These are phyloP conservation scores for Chaetomiaceae sp. DNA, from an alignment of 2,329 filamentous ascomycete species.

Conservation along the genomic window DNA sequence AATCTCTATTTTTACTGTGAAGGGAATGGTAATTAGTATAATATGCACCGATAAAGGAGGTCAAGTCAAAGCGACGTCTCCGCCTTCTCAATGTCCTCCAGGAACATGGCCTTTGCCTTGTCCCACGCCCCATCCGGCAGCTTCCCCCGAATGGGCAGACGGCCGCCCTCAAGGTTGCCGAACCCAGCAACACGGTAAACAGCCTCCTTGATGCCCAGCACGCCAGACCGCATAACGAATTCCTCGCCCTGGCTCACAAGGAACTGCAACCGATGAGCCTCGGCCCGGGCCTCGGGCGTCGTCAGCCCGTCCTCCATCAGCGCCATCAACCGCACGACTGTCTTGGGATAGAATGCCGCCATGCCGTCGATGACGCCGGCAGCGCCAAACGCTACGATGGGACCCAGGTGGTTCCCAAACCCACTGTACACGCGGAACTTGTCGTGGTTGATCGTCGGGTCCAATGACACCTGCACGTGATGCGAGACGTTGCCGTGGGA, in stretches of 20 bases:
- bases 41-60: too few relatives aligned
- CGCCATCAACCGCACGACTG: constrained; percentile 53
- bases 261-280: constrained; percentile 56
- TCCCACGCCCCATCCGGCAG: constrained; percentile 53
- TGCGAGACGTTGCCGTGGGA: constrained; percentile 62
- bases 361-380: constrained; percentile 63
- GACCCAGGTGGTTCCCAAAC: constrained; percentile 61
- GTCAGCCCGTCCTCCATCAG: constrained; percentile 32
- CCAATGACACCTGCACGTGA: constrained; percentile 57
- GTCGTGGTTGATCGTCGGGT: constrained; percentile 55
- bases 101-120: constrained; percentile 36
- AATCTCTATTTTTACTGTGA: too few relatives aligned
- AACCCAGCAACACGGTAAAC: constrained; percentile 52
- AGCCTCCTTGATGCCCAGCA: constrained; percentile 61
- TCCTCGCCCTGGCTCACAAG: constrained; percentile 57
- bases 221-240: constrained; percentile 55
- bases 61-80: constrained; percentile 19
- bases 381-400: constrained; percentile 57
- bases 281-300: constrained; percentile 36
- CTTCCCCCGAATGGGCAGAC: constrained; percentile 53
- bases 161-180: constrained; percentile 53
- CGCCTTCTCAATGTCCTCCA: constrained; percentile 30
- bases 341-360: constrained; percentile 60
- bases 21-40: too few relatives aligned
- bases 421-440: constrained; percentile 61